Evolutionary conservation across 192 early-diverging fungal genomes (phyloP), one percentile per base, ranked within the genome.

Genomic region (Linnemannia schmuckeri): DNA sequence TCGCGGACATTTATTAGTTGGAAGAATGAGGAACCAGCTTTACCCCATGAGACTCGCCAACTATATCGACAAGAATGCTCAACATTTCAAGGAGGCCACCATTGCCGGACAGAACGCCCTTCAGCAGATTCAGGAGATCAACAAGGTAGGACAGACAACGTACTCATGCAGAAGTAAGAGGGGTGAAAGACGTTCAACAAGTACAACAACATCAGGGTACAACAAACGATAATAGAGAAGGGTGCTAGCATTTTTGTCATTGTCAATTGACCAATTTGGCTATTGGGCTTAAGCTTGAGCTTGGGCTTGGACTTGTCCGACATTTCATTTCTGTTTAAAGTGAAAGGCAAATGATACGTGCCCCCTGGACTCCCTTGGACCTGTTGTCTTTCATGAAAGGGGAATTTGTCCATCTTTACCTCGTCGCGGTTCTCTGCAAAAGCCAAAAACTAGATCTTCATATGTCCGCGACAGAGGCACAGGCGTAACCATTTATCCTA

Each of bases 1-100:
- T 42, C 20, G 46, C 22, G n/a, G 12, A 15, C 41, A 33, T 27
- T 33, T 2, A 61, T 18, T 82, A 86, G 85, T 71, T 70, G 85
- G 85, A 40, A 80, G 79, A n/a, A 87, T 87, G 85, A 87, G 85
- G 75, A 87, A 87, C 75, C 75, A 77, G 38, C 72, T 87, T 27
- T 87, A 81, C 46, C 85, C 85, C 10, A 69, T 87, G 54, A 75
- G 85, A 72, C 68, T 87, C 76, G 85, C 85, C 46, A 70, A 75
- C 54, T 87, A 87, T 44, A 78, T 81, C 41, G 76, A 87, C 68
- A 87, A 70, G 76, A 87, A 75, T 30, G 75, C 80, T 66, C 79
- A 81, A 40, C 76, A 80, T 49, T 66, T 78, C 38, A 77, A 55
- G 46, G 61, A 73, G 61, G 85, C 74, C 35, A 41, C 47, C 44